These are phyloP conservation scores for Botrytis cinerea DNA, from an alignment of 2,329 filamentous ascomycete genomes.

Conservation along the genomic window DNA sequence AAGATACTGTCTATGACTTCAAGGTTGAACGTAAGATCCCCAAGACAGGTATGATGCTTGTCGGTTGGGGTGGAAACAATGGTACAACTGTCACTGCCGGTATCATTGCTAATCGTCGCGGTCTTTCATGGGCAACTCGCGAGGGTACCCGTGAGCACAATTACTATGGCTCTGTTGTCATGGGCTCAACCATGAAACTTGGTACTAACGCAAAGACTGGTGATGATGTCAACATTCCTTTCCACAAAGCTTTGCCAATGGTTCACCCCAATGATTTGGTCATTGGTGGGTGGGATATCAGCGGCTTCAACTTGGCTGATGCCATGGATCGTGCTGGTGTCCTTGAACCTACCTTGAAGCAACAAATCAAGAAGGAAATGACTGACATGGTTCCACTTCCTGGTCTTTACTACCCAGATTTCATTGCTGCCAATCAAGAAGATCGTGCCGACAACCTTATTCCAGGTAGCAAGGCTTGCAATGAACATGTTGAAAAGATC, in stretches of 20 bases:
- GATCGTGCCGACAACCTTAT: constrained; percentile 92
- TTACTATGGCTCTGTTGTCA: constrained; percentile 97
- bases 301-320: constrained; percentile 80
- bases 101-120: constrained; percentile 90
- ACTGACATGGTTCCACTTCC: constrained; percentile 82
- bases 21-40: constrained; percentile 92
- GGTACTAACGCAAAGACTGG: constrained; percentile 81
- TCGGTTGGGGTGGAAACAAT: constrained; percentile 98
- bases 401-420: constrained; percentile 98
- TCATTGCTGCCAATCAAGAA: constrained; percentile 98
- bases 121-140: constrained; percentile 88
- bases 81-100: constrained; percentile 95
- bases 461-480: constrained; percentile 78
- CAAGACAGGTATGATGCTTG: constrained; percentile 95
- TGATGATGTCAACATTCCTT: constrained; percentile 93
- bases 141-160: constrained; percentile 84
- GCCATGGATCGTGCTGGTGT: constrained; percentile 97
- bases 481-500: constrained; percentile 87
- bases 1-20: constrained; percentile 93
- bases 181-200: constrained; percentile 96
- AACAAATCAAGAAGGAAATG: constrained; percentile 91
- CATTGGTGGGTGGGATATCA: constrained; percentile 98
- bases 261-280: constrained; percentile 94
- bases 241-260: constrained; percentile 93
- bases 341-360: constrained; percentile 92